These are phyloP conservation scores for Penicillium alfredii DNA, from an alignment of 495 filamentous ascomycete genomes.

Conservation along the genomic window DNA sequence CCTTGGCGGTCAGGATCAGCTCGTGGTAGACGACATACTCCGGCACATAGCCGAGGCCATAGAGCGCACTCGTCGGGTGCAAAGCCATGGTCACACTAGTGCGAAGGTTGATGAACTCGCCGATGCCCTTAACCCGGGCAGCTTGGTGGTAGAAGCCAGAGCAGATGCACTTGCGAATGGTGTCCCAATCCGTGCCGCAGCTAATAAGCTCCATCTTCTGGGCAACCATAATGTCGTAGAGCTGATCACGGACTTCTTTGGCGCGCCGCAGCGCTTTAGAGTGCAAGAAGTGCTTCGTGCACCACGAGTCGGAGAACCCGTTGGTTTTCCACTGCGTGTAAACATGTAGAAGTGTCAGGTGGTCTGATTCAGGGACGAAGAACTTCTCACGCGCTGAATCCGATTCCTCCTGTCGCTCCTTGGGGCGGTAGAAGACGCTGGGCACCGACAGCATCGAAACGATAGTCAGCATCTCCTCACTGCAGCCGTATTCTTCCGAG, in stretches of 20 bases:
- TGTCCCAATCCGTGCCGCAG: conserved; percentile 95
- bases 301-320: conserved; percentile 87
- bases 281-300: conserved; percentile 85
- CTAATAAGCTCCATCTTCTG: conserved; percentile 84
- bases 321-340: conserved; percentile 95
- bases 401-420: conserved; percentile 94
- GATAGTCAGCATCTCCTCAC: conserved; percentile 96
- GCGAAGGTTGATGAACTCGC: conserved; percentile 93
- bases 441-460: conserved; percentile 98
- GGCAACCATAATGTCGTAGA: conserved; percentile 89
- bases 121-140: conserved; percentile 93
- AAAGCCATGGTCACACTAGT: conserved; percentile 91
- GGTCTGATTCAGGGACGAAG: conserved; percentile 96
- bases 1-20: conserved; percentile 91
- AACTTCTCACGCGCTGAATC: conserved; percentile 98
- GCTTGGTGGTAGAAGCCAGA: conserved; percentile 98
- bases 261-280: conserved; percentile 84
- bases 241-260: conserved; percentile 89
- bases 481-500: conserved; percentile 79
- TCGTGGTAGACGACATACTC: conserved; percentile 99
- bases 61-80: conserved; percentile 89
- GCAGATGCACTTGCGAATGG: conserved; percentile 94
- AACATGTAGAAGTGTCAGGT: conserved; percentile 91
- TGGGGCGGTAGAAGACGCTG: conserved; percentile 94
- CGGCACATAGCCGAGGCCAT: conserved; percentile 86